Evolutionary conservation across 2,329 filamentous ascomycete species (phyloP).

Genomic region (Pyrenochaeta sp.): DNA sequence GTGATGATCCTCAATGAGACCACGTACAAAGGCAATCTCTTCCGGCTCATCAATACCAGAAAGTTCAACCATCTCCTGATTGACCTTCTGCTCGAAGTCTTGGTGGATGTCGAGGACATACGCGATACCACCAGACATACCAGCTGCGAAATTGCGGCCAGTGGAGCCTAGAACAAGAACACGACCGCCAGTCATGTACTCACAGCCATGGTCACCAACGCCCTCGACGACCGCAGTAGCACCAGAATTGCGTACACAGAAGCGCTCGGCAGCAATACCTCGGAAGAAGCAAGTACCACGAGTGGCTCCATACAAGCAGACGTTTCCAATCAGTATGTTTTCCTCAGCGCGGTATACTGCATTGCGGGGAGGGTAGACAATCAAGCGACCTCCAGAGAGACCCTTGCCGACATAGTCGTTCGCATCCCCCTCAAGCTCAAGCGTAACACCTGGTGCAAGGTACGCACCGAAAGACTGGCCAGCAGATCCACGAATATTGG

Average conservation of each 20-base stretch:
- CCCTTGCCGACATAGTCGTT: slow-evolving; percentile 99
- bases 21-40: slow-evolving; percentile 89
- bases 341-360: slow-evolving; percentile 96
- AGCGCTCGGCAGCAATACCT: slow-evolving; percentile 93
- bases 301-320: slow-evolving; percentile 94
- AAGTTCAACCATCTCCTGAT: slow-evolving; percentile 96
- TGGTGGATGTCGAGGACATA: slow-evolving; percentile 90
- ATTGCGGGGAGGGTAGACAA: slow-evolving; percentile 89
- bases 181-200: slow-evolving; percentile 98
- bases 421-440: slow-evolving; percentile 93
- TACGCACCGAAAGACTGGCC: slow-evolving; percentile 97
- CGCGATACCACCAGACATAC: slow-evolving; percentile 98
- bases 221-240: slow-evolving; percentile 96
- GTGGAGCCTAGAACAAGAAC: slow-evolving; percentile 86
- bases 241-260: slow-evolving; percentile 95
- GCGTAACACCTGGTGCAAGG: slow-evolving; percentile 89
- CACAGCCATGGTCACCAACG: slow-evolving; percentile 93
- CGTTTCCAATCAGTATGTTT: slow-evolving; percentile 92
- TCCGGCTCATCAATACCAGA: slow-evolving; percentile 82
- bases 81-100: slow-evolving; percentile 92
- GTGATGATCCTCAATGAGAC: slow-evolving; percentile 94
- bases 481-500: slow-evolving; percentile 95
- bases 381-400: slow-evolving; percentile 88
- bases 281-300: slow-evolving; percentile 94
- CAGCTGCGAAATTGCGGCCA: slow-evolving; percentile 95